These are phyloP conservation scores for Boletus rubescentipes DNA, from an alignment of 768 basidiomycete genomes.

Conservation along the genomic window DNA sequence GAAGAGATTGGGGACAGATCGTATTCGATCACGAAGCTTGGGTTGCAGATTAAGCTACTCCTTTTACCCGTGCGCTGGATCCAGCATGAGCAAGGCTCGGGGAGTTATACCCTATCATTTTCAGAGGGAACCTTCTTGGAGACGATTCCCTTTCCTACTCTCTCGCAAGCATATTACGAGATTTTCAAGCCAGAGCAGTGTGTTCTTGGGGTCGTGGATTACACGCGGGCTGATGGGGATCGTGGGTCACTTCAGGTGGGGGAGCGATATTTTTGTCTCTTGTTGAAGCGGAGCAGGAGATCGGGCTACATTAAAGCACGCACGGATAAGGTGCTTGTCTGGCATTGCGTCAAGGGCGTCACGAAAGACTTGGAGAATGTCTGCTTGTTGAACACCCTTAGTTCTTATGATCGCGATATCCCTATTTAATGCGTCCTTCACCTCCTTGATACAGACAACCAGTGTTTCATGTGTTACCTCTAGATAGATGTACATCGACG, in stretches of 20 bases:
- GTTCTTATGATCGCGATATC: not conserved
- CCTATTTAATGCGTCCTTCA: not conserved
- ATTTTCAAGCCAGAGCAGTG: slow-evolving; percentile 16
- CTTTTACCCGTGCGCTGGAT: slow-evolving; percentile 12
- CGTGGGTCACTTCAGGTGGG: slow-evolving; percentile 9
- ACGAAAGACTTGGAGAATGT: slow-evolving; percentile 12
- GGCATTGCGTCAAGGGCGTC: slow-evolving; percentile 3
- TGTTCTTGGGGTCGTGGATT: slow-evolving; percentile 17
- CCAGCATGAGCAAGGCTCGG: not conserved
- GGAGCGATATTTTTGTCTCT: slow-evolving; percentile 11
- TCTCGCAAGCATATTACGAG: slow-evolving; percentile 16
- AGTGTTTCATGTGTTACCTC: not conserved
- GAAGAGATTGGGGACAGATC: slow-evolving; percentile 17
- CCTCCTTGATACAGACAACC: not conserved
- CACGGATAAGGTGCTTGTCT: slow-evolving; percentile 14
- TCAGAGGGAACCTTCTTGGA: slow-evolving; percentile 10
- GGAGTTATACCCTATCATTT: slow-evolving; percentile 15
- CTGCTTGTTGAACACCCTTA: slow-evolving; percentile 7
- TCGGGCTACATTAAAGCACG: slow-evolving; percentile 15
- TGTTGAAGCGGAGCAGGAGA: slow-evolving; percentile 6
- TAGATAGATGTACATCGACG: not conserved
- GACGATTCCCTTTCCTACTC: slow-evolving; percentile 2
- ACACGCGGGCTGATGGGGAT: slow-evolving; percentile 5
- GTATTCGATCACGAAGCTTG: slow-evolving; percentile 16
- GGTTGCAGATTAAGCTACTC: slow-evolving; percentile 10